A percentile compares a stretch with the other conserved stretches of the same genome.
phyloP scores from a whole-genome alignment of 257 asterid species.

The Gentiana straminea region DNA sequence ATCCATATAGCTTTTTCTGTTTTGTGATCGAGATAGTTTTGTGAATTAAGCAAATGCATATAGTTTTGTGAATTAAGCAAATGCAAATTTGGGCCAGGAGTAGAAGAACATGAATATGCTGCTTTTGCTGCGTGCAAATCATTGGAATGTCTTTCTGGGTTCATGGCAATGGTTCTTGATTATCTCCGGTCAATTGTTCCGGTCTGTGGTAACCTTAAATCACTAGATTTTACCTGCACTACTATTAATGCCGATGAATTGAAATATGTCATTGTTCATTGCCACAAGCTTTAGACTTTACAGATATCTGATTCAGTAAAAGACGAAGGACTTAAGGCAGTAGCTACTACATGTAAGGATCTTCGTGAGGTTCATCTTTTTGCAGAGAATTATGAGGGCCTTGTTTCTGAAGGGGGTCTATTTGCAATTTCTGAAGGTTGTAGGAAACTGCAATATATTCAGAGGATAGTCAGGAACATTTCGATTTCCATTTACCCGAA shows the following conservation, averaged over 20 bases:
- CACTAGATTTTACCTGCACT: constrained; percentile 38
- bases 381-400: constrained; percentile 47
- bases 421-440: constrained; percentile 49
- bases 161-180: constrained; percentile 26
- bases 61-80: too few species aligned
- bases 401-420: constrained; percentile 40
- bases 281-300: constrained; percentile 34
- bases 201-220: constrained; percentile 39
- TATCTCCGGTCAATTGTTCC: constrained; percentile 34
- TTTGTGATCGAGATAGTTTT: too few species aligned
- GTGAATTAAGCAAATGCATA: too few species aligned
- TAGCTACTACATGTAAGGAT: constrained; percentile 41
- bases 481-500: too few species aligned
- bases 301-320: too few species aligned
- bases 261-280: constrained; percentile 27
- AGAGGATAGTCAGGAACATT: too few species aligned
- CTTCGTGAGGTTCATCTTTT: constrained; percentile 45
- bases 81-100: too few species aligned
- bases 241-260: constrained; percentile 30
- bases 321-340: constrained; percentile 34
- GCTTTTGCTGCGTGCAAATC: too few species aligned
- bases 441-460: constrained; percentile 37
- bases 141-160: background rate
- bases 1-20: too few species aligned
- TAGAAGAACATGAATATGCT: too few species aligned